Evolutionary conservation across 2,329 filamentous ascomycete species (phyloP), one percentile per base, ranked within the genome.

Genomic region (Aspergillus brunneoviolaceus): DNA sequence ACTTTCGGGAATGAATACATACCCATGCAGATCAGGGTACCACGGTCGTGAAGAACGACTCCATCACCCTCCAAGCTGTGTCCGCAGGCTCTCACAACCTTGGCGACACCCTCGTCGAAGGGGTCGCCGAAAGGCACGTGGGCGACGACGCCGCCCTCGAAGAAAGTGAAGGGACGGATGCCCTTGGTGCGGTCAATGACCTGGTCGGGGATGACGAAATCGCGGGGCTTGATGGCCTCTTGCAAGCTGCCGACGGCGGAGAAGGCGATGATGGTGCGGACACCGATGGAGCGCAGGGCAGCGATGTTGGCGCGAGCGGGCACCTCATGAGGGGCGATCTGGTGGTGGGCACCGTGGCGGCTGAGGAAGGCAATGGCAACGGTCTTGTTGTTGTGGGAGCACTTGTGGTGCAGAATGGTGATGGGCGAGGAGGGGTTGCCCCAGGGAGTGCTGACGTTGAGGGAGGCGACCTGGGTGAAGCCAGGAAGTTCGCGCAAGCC

Each of bases 101-200:
- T 83, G 29, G 89, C 90, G 54, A 98, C 82, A 58, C 84, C 82
- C 67, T 84, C 83, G 76, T 98, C 95, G 73, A 99, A 99, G 1
- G 95, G 95, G 74, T 98, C 95, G 27, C 92, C 95, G 74, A 99
- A 98, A 50, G 92, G 91, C 49, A 98, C 90, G 76, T 99, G 95
- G 42, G 91, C 92, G 16, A 99, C 95, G 66, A 96, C 86, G 31
- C 95, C 95, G 11, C 71, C 72, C 68, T 81, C 80, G 75, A 98
- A 99, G 81, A 96, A 99, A 27, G 95, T 98, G 77, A 94, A 97
- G 2, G 94, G 92, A 7, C 95, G 85, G 64, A 96, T 84, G 57
- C 94, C 95, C 85, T 97, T 98, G 67, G 94, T 98, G 64, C 94
- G 91, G 81, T 99, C 95, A 74, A 98, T 97, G 76, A 96, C 86